These are phyloP conservation scores for Viridothelium virens DNA, from an alignment of 495 filamentous ascomycete genomes.

Conservation along the genomic window DNA sequence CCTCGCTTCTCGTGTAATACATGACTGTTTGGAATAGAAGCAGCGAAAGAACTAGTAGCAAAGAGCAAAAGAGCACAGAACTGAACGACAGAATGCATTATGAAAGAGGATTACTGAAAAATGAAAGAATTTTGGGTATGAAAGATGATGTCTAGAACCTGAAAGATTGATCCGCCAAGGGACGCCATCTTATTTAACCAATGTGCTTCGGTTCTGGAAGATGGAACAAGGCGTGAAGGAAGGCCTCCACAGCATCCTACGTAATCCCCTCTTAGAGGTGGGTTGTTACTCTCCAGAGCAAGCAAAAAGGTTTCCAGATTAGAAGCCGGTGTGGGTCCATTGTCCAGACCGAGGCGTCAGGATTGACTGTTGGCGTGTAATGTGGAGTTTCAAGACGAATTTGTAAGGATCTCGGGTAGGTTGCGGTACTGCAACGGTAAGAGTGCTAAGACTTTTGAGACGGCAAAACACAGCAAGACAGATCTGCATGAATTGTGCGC, in stretches of 20 bases:
- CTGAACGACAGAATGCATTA: conserved; percentile 11
- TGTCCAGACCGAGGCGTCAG: background rate
- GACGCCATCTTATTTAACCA: background rate
- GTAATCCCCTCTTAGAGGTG: background rate
- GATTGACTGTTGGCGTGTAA: background rate
- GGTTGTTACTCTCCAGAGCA: background rate
- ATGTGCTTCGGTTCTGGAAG: background rate
- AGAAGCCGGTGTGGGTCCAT: background rate
- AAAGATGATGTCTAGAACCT: background rate
- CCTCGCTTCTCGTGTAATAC: conserved; percentile 17
- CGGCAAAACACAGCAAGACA: background rate
- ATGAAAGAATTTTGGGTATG: background rate
- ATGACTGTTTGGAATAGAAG: conserved; percentile 5
- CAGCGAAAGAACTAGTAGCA: conserved; percentile 5
- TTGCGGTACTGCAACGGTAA: background rate
- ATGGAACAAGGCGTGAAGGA: background rate
- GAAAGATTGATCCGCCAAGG: background rate
- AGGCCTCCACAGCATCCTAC: background rate
- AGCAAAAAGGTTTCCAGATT: background rate
- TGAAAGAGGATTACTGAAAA: background rate
- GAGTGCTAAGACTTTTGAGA: background rate
- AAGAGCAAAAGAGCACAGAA: background rate
- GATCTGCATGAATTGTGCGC: background rate
- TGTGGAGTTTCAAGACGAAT: conserved; percentile 3
- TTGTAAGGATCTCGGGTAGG: background rate